Evolutionary conservation across 129 eudicot genomes (phyloP).

Genomic region (Daucus carota): DH1_v3.0 NC_030387.2:37468001-37468500

Average conservation of each 20-base stretch:
- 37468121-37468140: not conserved
- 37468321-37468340: not conserved
- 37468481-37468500: no score
- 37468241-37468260: not conserved
- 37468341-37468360: not conserved
- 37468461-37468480: no score
- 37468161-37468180: not conserved
- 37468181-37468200: not conserved
- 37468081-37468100: not conserved
- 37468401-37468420: no score
- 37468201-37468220: not conserved
- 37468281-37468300: not conserved
- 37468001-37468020: not conserved
- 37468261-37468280: not conserved
- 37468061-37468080: not conserved
- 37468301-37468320: not conserved
- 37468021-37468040: not conserved
- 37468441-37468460: no score
- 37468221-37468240: not conserved
- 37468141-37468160: not conserved
- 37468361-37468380: no score
- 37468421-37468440: no score
- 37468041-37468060: not conserved
- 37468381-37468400: not conserved
- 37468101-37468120: not conserved